Evolutionary conservation across 192 early-diverging fungal species (phyloP).

Genomic region (Backusella australiensis): DNA sequence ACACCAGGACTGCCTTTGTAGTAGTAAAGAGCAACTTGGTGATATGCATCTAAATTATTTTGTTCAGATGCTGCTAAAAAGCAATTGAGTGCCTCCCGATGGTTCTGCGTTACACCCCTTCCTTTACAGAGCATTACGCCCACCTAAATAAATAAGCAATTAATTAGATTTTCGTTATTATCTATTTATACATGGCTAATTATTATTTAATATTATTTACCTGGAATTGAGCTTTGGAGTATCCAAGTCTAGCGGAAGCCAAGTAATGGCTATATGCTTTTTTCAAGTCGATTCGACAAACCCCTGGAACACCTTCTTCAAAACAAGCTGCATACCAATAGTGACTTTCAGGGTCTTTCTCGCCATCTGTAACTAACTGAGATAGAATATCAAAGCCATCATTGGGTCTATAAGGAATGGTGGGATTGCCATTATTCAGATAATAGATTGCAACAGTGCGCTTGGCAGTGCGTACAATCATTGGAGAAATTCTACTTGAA

Average conservation of each 20-base stretch:
- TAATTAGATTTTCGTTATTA: neutral
- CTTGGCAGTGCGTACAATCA: conserved; percentile 6
- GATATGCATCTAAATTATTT: conserved; percentile 27
- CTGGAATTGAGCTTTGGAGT: conserved; percentile 34
- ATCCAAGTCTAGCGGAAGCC: conserved; percentile 18
- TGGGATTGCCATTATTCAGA: conserved; percentile 22
- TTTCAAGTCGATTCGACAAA: conserved; percentile 7
- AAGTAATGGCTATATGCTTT: conserved; percentile 31
- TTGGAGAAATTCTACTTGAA: neutral
- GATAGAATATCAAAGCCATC: conserved; percentile 30
- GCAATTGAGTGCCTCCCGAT: conserved; percentile 36
- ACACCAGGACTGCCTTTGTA: conserved; percentile 32
- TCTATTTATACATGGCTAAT: neutral
- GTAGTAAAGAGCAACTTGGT: conserved; percentile 33
- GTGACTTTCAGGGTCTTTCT: conserved; percentile 22
- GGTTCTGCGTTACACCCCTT: conserved; percentile 26
- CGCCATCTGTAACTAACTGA: conserved; percentile 10
- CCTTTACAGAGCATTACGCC: conserved; percentile 43
- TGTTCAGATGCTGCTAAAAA: conserved; percentile 30
- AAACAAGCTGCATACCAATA: conserved; percentile 36
- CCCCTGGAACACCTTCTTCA: conserved; percentile 32
- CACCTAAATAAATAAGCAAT: conserved; percentile 25
- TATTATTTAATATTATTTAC: conserved; percentile 9
- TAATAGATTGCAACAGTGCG: conserved; percentile 33
- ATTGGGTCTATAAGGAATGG: conserved; percentile 12